These are phyloP conservation scores for Clarireedia homoeocarpa DNA, from an alignment of 2,329 filamentous ascomycete genomes.

Conservation along the genomic window DNA sequence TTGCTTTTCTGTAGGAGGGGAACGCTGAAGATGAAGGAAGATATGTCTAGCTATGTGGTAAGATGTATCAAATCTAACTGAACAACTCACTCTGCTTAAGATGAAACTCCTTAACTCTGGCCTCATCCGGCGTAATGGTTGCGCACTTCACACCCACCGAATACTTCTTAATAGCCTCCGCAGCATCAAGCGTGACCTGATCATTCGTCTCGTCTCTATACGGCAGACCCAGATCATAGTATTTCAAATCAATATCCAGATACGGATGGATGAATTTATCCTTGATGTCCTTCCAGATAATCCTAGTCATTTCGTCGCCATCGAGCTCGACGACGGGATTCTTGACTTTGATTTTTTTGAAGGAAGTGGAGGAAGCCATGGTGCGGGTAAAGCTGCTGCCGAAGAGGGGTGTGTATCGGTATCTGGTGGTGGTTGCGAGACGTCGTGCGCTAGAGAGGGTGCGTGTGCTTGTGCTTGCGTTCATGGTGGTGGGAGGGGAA, in stretches of 20 bases:
- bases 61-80: not conserved
- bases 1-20: not conserved
- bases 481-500: slow-evolving; percentile 12
- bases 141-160: slow-evolving; percentile 98
- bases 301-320: slow-evolving; percentile 91
- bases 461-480: not conserved
- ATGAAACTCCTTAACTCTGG: slow-evolving; percentile 93
- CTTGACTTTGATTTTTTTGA: slow-evolving; percentile 96
- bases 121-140: slow-evolving; percentile 97
- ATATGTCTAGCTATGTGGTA: too few species aligned
- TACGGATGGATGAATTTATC: slow-evolving; percentile 97
- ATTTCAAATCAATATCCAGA: slow-evolving; percentile 96
- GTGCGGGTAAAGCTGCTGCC: slow-evolving; percentile 31
- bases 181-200: slow-evolving; percentile 89
- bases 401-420: slow-evolving; percentile 9
- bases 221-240: slow-evolving; percentile 88
- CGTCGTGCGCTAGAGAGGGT: not conserved
- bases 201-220: slow-evolving; percentile 96
- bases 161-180: slow-evolving; percentile 98
- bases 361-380: slow-evolving; percentile 44
- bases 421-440: not conserved
- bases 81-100: slow-evolving; percentile 82
- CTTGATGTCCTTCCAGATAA: slow-evolving; percentile 99
- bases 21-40: not conserved
- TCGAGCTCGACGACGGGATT: slow-evolving; percentile 98